A percentile compares a stretch with the other conserved stretches of the same genome.
Conservation (phyloP, 1,284 basidiomycete genomes). For the Rhodotorula mucilaginosa region DNA sequence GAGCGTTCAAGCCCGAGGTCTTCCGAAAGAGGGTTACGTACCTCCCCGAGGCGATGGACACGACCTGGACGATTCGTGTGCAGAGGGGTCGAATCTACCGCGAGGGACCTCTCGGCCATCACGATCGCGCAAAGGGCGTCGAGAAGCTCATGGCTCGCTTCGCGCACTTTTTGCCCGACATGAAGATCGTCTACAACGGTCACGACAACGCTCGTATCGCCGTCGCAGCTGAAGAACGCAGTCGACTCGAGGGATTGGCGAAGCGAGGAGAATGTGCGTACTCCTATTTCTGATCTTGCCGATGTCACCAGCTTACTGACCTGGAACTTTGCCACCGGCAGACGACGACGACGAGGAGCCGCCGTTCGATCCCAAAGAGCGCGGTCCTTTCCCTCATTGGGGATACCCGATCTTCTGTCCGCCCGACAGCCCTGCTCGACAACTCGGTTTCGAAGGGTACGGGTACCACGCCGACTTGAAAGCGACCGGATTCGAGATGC, state of each 20-base stretch:
- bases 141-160: conserved; percentile 39
- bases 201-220: conserved; percentile 43
- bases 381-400: conserved; percentile 42
- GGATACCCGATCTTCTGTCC: conserved; percentile 42
- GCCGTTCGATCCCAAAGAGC: conserved; percentile 39
- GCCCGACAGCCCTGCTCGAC: conserved; percentile 36
- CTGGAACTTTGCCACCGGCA: neutral
- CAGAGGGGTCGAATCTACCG: conserved; percentile 34
- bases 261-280: conserved; percentile 35
- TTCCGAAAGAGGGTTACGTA: conserved; percentile 39
- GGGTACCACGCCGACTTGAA: conserved; percentile 34
- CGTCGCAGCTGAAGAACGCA: conserved; percentile 42
- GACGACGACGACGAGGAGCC: conserved; percentile 34
- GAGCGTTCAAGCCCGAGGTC: conserved; percentile 40
- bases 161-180: conserved; percentile 41
- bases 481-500: conserved; percentile 41
- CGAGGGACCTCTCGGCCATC: conserved; percentile 40
- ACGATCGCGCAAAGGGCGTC: conserved; percentile 44
- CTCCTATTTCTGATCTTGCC: neutral
- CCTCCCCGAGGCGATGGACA: conserved; percentile 27
- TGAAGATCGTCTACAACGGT: conserved; percentile 44
- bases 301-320: too few species aligned
- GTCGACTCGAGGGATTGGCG: conserved; percentile 37
- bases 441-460: conserved; percentile 35
- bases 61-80: conserved; percentile 41